Base-by-base conservation (phyloP, 805 yeast species). In the Teunomyces atbi region DNA sequence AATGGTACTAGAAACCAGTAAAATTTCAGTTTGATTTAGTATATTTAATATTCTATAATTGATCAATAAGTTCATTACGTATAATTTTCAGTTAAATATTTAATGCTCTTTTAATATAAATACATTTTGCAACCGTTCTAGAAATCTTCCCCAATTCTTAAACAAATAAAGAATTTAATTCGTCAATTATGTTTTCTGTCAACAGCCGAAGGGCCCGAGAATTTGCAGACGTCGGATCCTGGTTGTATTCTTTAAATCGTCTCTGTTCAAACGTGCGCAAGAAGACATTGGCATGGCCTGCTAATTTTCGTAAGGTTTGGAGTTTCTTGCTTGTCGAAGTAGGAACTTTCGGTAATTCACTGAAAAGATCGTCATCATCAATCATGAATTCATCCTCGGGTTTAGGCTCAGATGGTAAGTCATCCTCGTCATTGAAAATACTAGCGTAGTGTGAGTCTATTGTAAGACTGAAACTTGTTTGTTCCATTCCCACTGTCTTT, bases 361-460 rank as follows among this genome's bases (percentile, higher is more conserved):
- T 47, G 47, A 47, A 47, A 11, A 47, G 27, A 20, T 47, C 46
- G 19, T 47, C 50, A 18, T 47, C 50, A 16, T 47, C 50, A 11
- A 44, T 34, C 50, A 47, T 47, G 15, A 39, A 43, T n/a, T 47
- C 44, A 16, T 47, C 50, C 4, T 41, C 50, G 18, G 39, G 28
- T 6, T 32, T 32, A 8, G 20, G 15, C n/a, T 32, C 33, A 13
- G 20, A 7, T 10, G 32, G 26, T 26, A 41, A n/a, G 16, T 36
- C 19, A 11, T 28, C 27, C 10, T 48, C 51, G 42, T 18, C 13
- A 27, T 46, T 56, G 41, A 66, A 61, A 20, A 62, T 61, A 45
- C 61, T 61, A 5, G 65, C 59, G 42, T 57, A 66, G 45, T 66
- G 68, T 21, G 38, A 46, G 33, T 63, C 68, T 47, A 63, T 54